A percentile compares a stretch with the other conserved stretches of the same genome.
phyloP scores from a whole-genome alignment of 2,329 filamentous ascomycete species.

The Fonsecaea monophora region DNA sequence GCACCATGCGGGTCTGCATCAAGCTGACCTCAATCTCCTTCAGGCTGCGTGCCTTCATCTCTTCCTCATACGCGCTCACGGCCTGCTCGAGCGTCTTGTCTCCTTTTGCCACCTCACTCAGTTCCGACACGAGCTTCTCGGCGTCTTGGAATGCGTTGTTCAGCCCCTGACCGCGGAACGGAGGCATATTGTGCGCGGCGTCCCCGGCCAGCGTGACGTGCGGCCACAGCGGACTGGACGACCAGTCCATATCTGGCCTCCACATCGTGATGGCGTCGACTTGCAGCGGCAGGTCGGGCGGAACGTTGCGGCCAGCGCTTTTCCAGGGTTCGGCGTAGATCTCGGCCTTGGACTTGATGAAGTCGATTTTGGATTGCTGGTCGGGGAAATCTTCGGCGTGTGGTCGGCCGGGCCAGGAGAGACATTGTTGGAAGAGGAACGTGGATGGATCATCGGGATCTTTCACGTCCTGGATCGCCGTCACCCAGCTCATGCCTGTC shows the following conservation, averaged over 20 bases:
- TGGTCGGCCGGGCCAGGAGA: constrained; percentile 26
- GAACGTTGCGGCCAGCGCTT: constrained; percentile 22
- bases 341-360: constrained; percentile 32
- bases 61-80: constrained; percentile 44
- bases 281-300: constrained; percentile 30
- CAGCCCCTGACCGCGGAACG: constrained; percentile 65
- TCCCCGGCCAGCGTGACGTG: constrained; percentile 62
- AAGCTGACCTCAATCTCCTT: constrained; percentile 54
- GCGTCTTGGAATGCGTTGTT: constrained; percentile 65
- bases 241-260: constrained; percentile 38
- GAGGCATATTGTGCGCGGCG: constrained; percentile 68
- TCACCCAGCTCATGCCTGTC: constrained; percentile 10
- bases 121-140: constrained; percentile 47
- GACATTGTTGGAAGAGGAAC: constrained; percentile 26
- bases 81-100: constrained; percentile 33
- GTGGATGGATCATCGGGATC: constrained; percentile 29
- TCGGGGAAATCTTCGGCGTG: constrained; percentile 22
- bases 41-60: constrained; percentile 49
- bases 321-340: constrained; percentile 24
- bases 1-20: constrained; percentile 54
- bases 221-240: constrained; percentile 37
- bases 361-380: constrained; percentile 26
- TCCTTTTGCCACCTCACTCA: constrained; percentile 26
- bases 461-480: constrained; percentile 20
- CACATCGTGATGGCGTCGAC: constrained; percentile 36